Evolutionary conservation across 139 green algal species (phyloP).

Genomic region (Marvania coccoides): DNA sequence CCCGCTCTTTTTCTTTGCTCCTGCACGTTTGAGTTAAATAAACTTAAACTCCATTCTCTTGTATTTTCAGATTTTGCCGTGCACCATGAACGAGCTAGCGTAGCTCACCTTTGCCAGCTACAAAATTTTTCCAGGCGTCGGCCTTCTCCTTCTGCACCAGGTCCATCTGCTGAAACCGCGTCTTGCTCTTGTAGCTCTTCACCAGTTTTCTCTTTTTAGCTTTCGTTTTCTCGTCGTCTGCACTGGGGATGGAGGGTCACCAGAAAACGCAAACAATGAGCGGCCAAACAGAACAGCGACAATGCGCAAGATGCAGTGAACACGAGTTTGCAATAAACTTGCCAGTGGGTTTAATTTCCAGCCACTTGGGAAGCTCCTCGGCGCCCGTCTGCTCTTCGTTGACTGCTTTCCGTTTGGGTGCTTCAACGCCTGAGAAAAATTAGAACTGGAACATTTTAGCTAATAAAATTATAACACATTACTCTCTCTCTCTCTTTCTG

Average conservation of each 20-base stretch:
- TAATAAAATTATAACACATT: too few species aligned
- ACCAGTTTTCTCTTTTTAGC: conserved; percentile 75
- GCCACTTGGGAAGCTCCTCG: conserved; percentile 52
- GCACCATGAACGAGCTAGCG: too few species aligned
- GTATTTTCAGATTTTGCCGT: too few species aligned
- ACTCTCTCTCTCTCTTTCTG: too few species aligned
- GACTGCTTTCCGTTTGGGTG: conserved; percentile 65
- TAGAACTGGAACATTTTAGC: too few species aligned
- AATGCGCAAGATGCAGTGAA: not conserved
- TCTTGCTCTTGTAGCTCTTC: conserved; percentile 79
- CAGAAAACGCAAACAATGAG: too few species aligned
- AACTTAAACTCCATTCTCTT: too few species aligned
- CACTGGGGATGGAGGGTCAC: too few species aligned
- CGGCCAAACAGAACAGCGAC: too few species aligned
- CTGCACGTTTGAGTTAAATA: too few species aligned
- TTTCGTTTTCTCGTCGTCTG: conserved; percentile 71
- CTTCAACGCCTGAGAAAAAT: conserved; percentile 58
- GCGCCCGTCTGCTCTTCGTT: conserved; percentile 37
- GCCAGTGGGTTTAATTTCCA: conserved; percentile 56
- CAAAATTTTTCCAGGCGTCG: conserved; percentile 27
- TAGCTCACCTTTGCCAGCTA: not conserved
- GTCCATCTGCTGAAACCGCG: conserved; percentile 73
- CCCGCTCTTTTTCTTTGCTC: conserved; percentile 34
- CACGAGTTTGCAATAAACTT: not conserved
- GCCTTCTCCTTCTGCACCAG: conserved; percentile 32